Conservation (phyloP, 148 eudicot genomes). For the Heliamphora exappendiculata region DNA sequence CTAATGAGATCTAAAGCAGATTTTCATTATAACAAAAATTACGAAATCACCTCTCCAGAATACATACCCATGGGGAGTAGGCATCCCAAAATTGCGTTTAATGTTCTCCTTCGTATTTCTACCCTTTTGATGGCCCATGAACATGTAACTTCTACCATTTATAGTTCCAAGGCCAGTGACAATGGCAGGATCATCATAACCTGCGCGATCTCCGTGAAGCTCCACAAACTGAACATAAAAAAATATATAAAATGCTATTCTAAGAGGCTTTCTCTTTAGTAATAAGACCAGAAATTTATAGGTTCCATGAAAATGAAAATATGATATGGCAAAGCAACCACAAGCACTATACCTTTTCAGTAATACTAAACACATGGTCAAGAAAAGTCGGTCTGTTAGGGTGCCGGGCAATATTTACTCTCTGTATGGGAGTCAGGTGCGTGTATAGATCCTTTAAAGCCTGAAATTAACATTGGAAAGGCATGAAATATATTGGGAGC, state of each 20-base stretch:
- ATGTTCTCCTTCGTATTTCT: slow-evolving; percentile 87
- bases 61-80: slow-evolving; percentile 92
- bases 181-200: slow-evolving; percentile 89
- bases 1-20: not conserved
- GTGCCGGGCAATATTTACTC: slow-evolving; percentile 89
- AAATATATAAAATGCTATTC: not conserved
- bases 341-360: slow-evolving; percentile 60
- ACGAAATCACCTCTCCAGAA: slow-evolving; percentile 9
- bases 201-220: slow-evolving; percentile 89
- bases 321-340: not conserved
- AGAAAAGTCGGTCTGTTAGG: slow-evolving; percentile 92
- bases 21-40: not conserved
- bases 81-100: slow-evolving; percentile 84
- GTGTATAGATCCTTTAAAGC: slow-evolving; percentile 66
- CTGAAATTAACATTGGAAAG: slow-evolving; percentile 30
- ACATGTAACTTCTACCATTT: slow-evolving; percentile 74
- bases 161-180: slow-evolving; percentile 81
- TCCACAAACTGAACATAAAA: slow-evolving; percentile 59
- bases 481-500: not conserved
- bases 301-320: not conserved
- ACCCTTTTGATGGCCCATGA: slow-evolving; percentile 88
- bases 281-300: not conserved
- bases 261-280: not conserved
- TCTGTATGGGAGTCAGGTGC: slow-evolving; percentile 80
- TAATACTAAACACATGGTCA: slow-evolving; percentile 75